phyloP scores from a whole-genome alignment of 805 yeast genomes.

The Blastobotrys terrestris region DNA sequence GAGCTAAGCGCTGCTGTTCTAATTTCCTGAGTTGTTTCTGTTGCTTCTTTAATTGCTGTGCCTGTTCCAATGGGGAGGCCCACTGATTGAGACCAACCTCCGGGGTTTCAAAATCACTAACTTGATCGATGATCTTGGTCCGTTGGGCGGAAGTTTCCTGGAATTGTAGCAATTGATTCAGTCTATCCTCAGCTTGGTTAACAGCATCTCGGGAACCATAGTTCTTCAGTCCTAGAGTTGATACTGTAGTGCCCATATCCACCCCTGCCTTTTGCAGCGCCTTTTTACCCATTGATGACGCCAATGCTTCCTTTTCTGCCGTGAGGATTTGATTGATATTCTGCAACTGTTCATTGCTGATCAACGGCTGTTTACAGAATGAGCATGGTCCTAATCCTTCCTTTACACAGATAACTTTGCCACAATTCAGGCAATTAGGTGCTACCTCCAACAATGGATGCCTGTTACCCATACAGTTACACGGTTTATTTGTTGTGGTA shows the following conservation, averaged over 20 bases:
- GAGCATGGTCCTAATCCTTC: constrained; percentile 92
- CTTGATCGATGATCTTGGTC: constrained; percentile 88
- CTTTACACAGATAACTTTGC: constrained; percentile 82
- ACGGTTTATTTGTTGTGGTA: constrained; percentile 29
- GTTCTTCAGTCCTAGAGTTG: neutral
- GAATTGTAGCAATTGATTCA: constrained; percentile 68
- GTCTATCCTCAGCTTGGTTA: constrained; percentile 58
- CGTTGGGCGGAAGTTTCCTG: constrained; percentile 86
- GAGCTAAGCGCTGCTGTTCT: constrained; percentile 50
- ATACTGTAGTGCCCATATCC: constrained; percentile 19
- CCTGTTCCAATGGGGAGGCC: constrained; percentile 81
- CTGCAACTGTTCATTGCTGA: constrained; percentile 54
- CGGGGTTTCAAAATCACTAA: constrained; percentile 76
- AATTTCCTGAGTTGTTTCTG: constrained; percentile 65
- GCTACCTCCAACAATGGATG: constrained; percentile 87
- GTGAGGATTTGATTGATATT: constrained; percentile 50
- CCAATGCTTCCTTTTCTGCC: constrained; percentile 44
- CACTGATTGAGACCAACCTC: constrained; percentile 55
- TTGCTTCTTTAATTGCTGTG: constrained; percentile 78
- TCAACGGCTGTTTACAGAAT: constrained; percentile 64
- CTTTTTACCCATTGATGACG: constrained; percentile 30
- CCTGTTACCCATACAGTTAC: constrained; percentile 80
- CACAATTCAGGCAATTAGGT: constrained; percentile 92
- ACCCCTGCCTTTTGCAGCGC: constrained; percentile 36
- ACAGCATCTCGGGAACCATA: neutral